phyloP scores from a whole-genome alignment of 2,329 filamentous ascomycete species.

The Arthroderma sp. region DNA sequence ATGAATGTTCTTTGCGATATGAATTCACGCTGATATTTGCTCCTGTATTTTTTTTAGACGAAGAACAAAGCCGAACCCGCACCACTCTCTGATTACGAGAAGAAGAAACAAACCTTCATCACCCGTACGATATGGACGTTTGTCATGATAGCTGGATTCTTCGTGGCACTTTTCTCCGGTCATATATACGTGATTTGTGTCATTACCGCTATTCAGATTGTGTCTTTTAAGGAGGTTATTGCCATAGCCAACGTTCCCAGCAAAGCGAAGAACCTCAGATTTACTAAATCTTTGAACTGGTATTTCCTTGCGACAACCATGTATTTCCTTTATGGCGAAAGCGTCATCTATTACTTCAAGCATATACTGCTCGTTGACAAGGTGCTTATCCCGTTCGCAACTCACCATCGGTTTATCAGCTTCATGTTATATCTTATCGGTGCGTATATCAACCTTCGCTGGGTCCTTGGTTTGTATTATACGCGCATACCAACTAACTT shows the following conservation, averaged over 20 bases:
- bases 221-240: constrained; percentile 98
- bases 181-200: constrained; percentile 95
- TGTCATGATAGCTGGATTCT: constrained; percentile 92
- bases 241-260: constrained; percentile 92
- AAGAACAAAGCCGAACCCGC: constrained; percentile 1
- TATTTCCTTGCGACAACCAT: constrained; percentile 98
- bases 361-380: constrained; percentile 92
- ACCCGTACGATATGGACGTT: constrained; percentile 96
- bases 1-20: neutral
- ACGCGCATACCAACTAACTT: too few relatives aligned
- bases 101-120: constrained; percentile 97
- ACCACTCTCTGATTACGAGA: constrained; percentile 64
- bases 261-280: constrained; percentile 75
- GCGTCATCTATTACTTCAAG: constrained; percentile 99
- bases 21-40: constrained; percentile 1
- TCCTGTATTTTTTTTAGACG: neutral
- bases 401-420: constrained; percentile 96
- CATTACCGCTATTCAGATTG: constrained; percentile 84
- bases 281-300: constrained; percentile 96
- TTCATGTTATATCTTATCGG: constrained; percentile 97
- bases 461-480: neutral
- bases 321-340: constrained; percentile 98
- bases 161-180: constrained; percentile 80
- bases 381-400: constrained; percentile 82
- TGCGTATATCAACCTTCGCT: constrained; percentile 31